Conservation (phyloP, 2,329 filamentous ascomycete genomes). For the Zasmidium cellare region DNA sequence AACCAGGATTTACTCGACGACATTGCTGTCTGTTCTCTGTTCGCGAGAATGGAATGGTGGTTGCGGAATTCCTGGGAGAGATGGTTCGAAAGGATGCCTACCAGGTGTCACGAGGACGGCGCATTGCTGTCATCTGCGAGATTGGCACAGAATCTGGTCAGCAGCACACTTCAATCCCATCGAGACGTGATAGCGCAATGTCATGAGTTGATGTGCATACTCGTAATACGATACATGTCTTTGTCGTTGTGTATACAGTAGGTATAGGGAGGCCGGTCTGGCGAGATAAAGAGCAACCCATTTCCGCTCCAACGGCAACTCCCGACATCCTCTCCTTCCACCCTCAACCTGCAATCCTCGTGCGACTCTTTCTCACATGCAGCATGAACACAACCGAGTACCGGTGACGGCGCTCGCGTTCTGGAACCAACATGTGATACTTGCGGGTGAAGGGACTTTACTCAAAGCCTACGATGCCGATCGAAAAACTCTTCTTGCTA, state of each 20-base stretch:
- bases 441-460: constrained; percentile 46
- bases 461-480: constrained; percentile 40
- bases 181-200: neutral
- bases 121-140: neutral
- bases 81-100: constrained; percentile 1
- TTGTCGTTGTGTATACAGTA: neutral
- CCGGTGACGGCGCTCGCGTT: constrained; percentile 49
- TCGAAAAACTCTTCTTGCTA: constrained; percentile 26
- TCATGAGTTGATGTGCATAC: neutral
- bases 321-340: neutral
- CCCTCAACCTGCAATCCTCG: neutral
- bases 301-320: neutral
- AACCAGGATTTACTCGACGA: constrained; percentile 31
- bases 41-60: neutral
- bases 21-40: neutral
- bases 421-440: constrained; percentile 35
- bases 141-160: neutral
- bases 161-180: neutral
- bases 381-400: constrained; percentile 35
- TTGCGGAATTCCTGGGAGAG: neutral
- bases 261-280: neutral
- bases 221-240: neutral
- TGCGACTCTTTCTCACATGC: constrained; percentile 13
- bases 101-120: neutral
- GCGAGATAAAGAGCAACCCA: neutral